Evolutionary conservation across 2,329 filamentous ascomycete genomes (phyloP).

Genomic region (Thielaviopsis punctulata): DNA sequence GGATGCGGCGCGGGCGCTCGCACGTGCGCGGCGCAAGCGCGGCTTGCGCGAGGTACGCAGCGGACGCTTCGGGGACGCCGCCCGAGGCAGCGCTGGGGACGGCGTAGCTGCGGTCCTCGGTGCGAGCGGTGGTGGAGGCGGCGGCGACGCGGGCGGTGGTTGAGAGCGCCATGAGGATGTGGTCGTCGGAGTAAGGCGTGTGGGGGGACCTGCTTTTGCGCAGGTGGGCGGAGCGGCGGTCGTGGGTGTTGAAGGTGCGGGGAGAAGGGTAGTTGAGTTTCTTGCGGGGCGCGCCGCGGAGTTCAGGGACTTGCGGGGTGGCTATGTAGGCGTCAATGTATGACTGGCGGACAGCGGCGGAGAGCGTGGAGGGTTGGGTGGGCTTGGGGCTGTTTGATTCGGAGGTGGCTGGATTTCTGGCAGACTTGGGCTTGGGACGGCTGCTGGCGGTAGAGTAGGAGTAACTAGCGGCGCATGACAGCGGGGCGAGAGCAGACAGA

Average conservation of each 20-base stretch:
- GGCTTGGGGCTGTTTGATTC: neutral
- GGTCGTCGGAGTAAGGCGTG: neutral
- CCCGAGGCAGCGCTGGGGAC: slow-evolving; percentile 28
- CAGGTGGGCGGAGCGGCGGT: neutral
- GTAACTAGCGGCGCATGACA: too few species aligned
- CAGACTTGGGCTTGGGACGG: too few species aligned
- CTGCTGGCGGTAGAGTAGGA: neutral
- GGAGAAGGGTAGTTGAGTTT: neutral
- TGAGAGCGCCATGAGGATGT: neutral
- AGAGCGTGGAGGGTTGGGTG: neutral
- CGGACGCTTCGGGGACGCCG: slow-evolving; percentile 42
- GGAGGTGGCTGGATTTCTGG: too few species aligned
- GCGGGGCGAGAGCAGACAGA: too few species aligned
- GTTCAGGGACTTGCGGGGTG: neutral
- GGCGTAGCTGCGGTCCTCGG: neutral
- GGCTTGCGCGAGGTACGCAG: slow-evolving; percentile 42
- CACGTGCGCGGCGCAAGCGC: slow-evolving; percentile 25
- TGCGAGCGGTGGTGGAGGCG: neutral
- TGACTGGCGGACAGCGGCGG: neutral
- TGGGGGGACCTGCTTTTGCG: neutral
- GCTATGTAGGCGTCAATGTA: neutral
- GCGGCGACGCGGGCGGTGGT: neutral
- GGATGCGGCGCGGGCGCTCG: slow-evolving; percentile 39
- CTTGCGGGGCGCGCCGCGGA: neutral
- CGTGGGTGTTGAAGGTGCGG: neutral